Evolutionary conservation across 2,329 filamentous ascomycete genomes (phyloP), one percentile per base, ranked within the genome.

Genomic region (Neoarthrinium moseri): DNA sequence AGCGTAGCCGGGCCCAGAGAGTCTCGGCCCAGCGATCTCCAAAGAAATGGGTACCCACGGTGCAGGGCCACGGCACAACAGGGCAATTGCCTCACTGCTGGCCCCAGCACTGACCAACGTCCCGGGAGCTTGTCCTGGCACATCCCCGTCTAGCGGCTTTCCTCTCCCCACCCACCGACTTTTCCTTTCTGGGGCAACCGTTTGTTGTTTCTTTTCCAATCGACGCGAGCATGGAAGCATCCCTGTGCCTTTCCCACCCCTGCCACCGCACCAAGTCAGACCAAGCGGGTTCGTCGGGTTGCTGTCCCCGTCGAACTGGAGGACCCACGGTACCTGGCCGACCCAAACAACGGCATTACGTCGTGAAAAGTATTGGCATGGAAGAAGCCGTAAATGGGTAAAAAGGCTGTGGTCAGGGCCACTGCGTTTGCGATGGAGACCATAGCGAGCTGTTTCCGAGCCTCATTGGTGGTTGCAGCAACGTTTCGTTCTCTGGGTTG

Each of bases 201-300:
- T 23, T 40, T 40, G 37, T 20, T 40, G 23, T 40, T 23, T 20
- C 30, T 27, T 26, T 29, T 12, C 32, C 32, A 12, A 17, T 15
- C 32, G 10, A 34, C 32, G 6, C n/a, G 32, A 15, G n/a, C 32
- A 34, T 34, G 32, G 32, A 6, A 34, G 18, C n/a, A n/a, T n/a
- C n/a, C n/a, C n/a, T n/a, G n/a, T n/a, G 33, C 33, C 22, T 35
- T 35, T 35, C 20, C 32, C 11, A 17, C 15, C 15, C 32, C 15
- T 18, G 12, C 32, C 15, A 15, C 32, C 32, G 15, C 12, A 10
- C 32, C 15, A 34, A 29, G 27, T 8, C 15, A 18, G 37, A 15
- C 24, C 30, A 26, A 40, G 11, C n/a, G n/a, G n/a, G n/a, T n/a
- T n/a, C 37, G 23, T 29, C 37, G 37, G 37, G 21, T 40, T 26